Base-by-base conservation (phyloP, 495 filamentous ascomycete species). In the Neurospora sp. region DNA sequence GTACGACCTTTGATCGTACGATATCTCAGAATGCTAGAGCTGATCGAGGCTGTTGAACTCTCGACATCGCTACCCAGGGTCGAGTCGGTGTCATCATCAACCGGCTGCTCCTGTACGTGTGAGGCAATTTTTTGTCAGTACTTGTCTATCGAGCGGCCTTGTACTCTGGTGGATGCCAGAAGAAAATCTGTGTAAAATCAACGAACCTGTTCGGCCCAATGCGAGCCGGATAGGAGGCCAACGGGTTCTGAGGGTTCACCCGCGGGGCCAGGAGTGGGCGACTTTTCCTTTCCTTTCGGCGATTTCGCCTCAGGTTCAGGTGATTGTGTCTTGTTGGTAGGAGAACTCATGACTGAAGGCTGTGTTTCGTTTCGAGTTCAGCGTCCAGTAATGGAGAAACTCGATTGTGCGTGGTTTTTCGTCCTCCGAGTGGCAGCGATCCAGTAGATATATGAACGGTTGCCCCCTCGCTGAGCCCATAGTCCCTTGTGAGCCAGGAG, bases 1-100 rank as follows among this genome's bases (percentile, higher is more conserved):
- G 73, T 79, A 14, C 79, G 74, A 4, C 78, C 78, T 16, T 78
- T 76, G 18, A 81, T 74, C 20, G 71, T 76, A 38, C 78, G 77
- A 40, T 83, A 83, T 39, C 79, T 77, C 9, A 80, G 42, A n/a
- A 85, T 80, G 45, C 77, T 81, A 1, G 80, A 79, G 38, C 78
- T 74, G 20, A 85, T 41, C 22, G 83, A 84, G 22, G 37, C 27
- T 20, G 71, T 72, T 39, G 71, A 72, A 69, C 78, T 79, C 27
- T 61, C 53, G 31, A 77, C 73, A 65, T 82, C 80, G 38, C 79
- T 76, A 35, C 78, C 81, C n/a, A 81, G 77, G 4, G 80, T 75
- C 7, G 83, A 84, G 72, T 84, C 82, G 45, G 69, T 72, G 68
- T 85, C 81, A 31, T 80, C 74, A 42, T 77, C 69, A 31, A 61